These are phyloP conservation scores for Pezicula carpinea DNA, from an alignment of 2,329 filamentous ascomycete species.

Conservation along the genomic window DNA sequence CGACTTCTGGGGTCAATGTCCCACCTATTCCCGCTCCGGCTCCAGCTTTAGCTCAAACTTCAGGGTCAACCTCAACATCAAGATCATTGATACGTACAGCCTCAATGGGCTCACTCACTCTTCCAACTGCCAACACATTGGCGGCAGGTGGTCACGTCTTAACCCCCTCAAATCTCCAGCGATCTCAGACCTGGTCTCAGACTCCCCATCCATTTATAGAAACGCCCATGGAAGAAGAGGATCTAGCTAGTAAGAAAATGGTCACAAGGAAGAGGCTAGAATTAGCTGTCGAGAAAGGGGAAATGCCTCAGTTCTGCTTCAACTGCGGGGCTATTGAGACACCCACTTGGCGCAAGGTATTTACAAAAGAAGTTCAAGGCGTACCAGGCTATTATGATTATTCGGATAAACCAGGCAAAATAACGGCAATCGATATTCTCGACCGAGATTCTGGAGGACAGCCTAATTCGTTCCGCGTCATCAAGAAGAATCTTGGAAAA, in stretches of 20 bases:
- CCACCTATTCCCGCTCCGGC: neutral
- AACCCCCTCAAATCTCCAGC: slow-evolving; percentile 34
- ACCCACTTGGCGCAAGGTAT: slow-evolving; percentile 92
- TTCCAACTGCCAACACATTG: slow-evolving; percentile 25
- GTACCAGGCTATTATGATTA: slow-evolving; percentile 66
- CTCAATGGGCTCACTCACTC: slow-evolving; percentile 26
- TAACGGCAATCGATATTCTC: slow-evolving; percentile 69
- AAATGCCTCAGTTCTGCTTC: slow-evolving; percentile 82
- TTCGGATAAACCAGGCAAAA: slow-evolving; percentile 66
- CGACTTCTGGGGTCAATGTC: neutral
- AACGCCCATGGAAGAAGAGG: slow-evolving; percentile 15
- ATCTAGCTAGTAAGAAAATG: slow-evolving; percentile 39
- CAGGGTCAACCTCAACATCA: slow-evolving; percentile 39
- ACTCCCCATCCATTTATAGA: slow-evolving; percentile 38
- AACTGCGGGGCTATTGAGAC: slow-evolving; percentile 97
- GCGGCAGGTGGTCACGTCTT: slow-evolving; percentile 48
- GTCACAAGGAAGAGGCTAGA: slow-evolving; percentile 44
- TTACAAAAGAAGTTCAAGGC: slow-evolving; percentile 70
- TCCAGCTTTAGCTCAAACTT: slow-evolving; percentile 7
- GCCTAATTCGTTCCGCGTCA: slow-evolving; percentile 64
- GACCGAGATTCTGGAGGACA: slow-evolving; percentile 58
- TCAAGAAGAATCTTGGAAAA: slow-evolving; percentile 66
- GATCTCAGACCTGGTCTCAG: slow-evolving; percentile 40
- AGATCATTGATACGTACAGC: slow-evolving; percentile 25
- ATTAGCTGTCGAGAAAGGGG: slow-evolving; percentile 66